Base-by-base conservation (phyloP, 257 asterid genomes). In the Fraxinus pennsylvanica region DNA sequence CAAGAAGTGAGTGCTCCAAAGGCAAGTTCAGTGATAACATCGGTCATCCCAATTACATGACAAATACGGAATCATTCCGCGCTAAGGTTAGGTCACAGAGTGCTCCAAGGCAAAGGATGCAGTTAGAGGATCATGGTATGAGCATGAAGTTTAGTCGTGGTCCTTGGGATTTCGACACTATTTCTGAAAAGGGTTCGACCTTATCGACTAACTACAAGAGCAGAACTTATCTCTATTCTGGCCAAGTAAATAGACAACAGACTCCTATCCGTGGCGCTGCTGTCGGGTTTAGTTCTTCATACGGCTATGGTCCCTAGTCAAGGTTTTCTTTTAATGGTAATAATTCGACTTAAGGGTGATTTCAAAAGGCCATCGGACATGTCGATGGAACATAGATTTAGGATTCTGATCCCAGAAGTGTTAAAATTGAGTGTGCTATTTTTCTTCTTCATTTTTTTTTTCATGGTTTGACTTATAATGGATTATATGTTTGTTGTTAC, bases 31-130 rank as follows among this genome's bases (percentile, higher is more conserved):
- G 89, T 9, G 96, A 90, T 70, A 91, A 86, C 73, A 50, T 85
- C 7, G 84, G 91, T 61, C 92, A 89, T 81, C 98, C 96, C 0
- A 88, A 83, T 78, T 95, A 91, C 88, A 95, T 95, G 99, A 89
- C 94, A 6, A 88, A 85, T 76, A 95, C 99, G 0, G 92, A 89
- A 74, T 95, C 99, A 2, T 95, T 89, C 27, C 73, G 84, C 74
- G 97, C 99, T 22, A 95, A 95, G 83, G 85, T 85, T 59, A 83
- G 99, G 91, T 93, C 97, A 10, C 96, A 91, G 19, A 95, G 98
- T 25, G 99, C 95, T 35, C 98, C 99, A 2, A 95, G 87, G 84
- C 99, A 95, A 85, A 92, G 99, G 79, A 67, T 78, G 83, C 95
- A 88, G 78, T 25, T 81, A 22, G 97, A 89, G 80, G 92, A 86